A percentile compares a stretch with the other conserved stretches of the same genome.
phyloP scores from a whole-genome alignment of 2,329 filamentous ascomycete species.

The Talaromyces sp. region DNA sequence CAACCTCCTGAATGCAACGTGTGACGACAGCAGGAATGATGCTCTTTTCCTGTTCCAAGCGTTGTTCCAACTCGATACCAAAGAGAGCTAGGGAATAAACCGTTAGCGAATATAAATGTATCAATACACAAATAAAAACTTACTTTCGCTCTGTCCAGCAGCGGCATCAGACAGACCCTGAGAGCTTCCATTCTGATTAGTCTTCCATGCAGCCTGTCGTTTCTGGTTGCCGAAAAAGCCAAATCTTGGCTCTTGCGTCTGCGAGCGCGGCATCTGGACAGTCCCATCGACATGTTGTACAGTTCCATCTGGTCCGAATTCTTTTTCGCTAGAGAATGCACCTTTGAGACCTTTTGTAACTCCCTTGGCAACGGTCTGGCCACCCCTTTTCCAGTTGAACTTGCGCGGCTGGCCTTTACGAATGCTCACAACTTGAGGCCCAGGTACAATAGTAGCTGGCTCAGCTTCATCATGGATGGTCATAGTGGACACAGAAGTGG shows the following conservation, averaged over 20 bases:
- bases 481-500: conserved; percentile 53
- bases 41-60: conserved; percentile 81
- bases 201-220: conserved; percentile 35
- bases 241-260: conserved; percentile 51
- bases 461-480: conserved; percentile 63
- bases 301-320: conserved; percentile 8
- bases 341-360: conserved; percentile 92
- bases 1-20: conserved; percentile 94
- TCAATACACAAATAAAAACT: conserved; percentile 10
- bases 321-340: conserved; percentile 69
- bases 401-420: conserved; percentile 92
- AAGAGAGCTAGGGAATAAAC: conserved; percentile 55
- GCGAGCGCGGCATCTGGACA: conserved; percentile 31
- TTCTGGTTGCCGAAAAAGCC: conserved; percentile 62
- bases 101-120: neutral
- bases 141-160: conserved; percentile 32
- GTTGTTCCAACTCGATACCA: conserved; percentile 80
- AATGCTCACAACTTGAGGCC: conserved; percentile 93
- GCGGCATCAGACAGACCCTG: conserved; percentile 32
- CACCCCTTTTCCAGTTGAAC: conserved; percentile 98
- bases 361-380: conserved; percentile 88
- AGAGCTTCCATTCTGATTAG: conserved; percentile 41
- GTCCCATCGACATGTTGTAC: conserved; percentile 21
- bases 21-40: conserved; percentile 88
- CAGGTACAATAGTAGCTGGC: conserved; percentile 55